Evolutionary conservation across 768 basidiomycete species (phyloP).

Genomic region (Suillus luteus): DNA sequence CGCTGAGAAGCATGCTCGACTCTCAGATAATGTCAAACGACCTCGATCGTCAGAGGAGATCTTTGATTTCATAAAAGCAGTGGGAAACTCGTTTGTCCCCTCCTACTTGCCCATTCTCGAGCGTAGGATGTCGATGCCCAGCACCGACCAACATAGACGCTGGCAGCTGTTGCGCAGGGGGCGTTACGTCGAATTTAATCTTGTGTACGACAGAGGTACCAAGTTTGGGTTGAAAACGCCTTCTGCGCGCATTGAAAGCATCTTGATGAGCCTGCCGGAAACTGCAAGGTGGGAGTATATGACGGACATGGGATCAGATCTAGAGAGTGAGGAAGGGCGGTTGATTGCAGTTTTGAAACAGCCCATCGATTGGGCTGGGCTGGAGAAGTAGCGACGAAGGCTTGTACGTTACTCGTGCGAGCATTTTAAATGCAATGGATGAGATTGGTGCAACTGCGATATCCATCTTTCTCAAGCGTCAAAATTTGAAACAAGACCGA

Average conservation of each 20-base stretch:
- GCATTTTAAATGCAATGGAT: not conserved
- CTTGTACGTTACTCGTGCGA: not conserved
- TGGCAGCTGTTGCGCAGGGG: conserved; percentile 95
- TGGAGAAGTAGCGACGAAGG: not conserved
- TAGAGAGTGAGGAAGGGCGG: conserved; percentile 65
- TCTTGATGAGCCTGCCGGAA: conserved; percentile 87
- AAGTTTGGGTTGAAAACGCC: conserved; percentile 86
- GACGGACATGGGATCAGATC: conserved; percentile 66
- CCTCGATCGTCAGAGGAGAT: conserved; percentile 67
- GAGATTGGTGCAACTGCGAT: not conserved
- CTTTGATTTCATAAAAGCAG: conserved; percentile 70
- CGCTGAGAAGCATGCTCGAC: conserved; percentile 62
- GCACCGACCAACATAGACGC: conserved; percentile 67
- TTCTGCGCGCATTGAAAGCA: conserved; percentile 86
- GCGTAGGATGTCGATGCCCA: conserved; percentile 54
- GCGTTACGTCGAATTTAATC: conserved; percentile 93
- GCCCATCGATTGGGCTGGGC: conserved; percentile 64
- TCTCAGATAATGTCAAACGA: conserved; percentile 46
- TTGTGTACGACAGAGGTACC: conserved; percentile 85
- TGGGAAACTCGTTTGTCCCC: conserved; percentile 83
- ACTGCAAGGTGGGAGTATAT: conserved; percentile 91
- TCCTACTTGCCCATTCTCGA: conserved; percentile 88
- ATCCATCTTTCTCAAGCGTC: not conserved
- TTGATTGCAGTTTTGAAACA: conserved; percentile 61
- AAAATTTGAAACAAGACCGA: not conserved